phyloP scores from a whole-genome alignment of 2,329 filamentous ascomycete genomes.

The Fusarium pseudocircinatum region DNA sequence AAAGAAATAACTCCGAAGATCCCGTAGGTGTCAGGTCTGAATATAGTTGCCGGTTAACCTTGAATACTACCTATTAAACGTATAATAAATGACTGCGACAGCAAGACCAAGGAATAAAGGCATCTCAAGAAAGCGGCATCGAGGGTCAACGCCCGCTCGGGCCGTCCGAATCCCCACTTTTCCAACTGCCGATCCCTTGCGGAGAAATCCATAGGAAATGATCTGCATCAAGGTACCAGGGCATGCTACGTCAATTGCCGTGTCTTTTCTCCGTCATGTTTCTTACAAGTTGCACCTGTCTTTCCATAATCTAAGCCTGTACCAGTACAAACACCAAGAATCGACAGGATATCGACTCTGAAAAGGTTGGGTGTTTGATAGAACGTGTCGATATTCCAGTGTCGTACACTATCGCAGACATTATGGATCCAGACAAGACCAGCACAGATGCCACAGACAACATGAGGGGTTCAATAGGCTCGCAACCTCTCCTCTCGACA shows the following conservation, averaged over 20 bases:
- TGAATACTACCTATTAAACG: accelerated
- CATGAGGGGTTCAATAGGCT: neutral
- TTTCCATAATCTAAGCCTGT: neutral
- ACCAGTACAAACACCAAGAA: no score
- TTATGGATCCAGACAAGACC: neutral
- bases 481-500: neutral
- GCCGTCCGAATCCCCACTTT: neutral
- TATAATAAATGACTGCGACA: neutral
- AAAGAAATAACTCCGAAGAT: accelerated
- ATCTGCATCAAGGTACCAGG: neutral
- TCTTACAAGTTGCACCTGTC: neutral
- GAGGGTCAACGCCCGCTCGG: neutral
- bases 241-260: neutral
- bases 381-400: no score
- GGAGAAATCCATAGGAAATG: neutral
- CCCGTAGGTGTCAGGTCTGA: accelerated
- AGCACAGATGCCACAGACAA: neutral
- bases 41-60: neutral
- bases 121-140: neutral
- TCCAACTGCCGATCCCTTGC: neutral
- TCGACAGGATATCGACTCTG: no score
- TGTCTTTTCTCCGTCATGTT: neutral
- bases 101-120: neutral
- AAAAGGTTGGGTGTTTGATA: accelerated
- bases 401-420: neutral